These are phyloP conservation scores for Kitagawia praeruptora DNA, from an alignment of 129 eudicot genomes.

Conservation along the genomic window DNA sequence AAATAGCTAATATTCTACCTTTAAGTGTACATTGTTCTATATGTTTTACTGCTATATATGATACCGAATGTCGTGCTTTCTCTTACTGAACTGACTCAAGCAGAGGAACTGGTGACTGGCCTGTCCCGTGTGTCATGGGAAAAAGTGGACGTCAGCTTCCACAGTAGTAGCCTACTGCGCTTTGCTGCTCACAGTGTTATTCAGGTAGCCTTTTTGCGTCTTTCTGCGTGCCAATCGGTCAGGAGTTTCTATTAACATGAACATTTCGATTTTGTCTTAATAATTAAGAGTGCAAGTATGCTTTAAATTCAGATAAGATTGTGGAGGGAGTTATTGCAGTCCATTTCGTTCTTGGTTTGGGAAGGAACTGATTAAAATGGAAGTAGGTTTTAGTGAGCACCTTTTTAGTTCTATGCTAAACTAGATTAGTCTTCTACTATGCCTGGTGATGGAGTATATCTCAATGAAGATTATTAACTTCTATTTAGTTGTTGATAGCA, in stretches of 20 bases:
- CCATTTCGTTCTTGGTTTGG: background rate
- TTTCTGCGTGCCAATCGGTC: background rate
- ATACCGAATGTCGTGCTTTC: background rate
- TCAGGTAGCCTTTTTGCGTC: constrained; percentile 39
- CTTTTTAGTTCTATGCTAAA: background rate
- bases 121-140: constrained; percentile 90
- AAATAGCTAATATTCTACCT: background rate
- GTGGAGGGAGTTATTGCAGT: background rate
- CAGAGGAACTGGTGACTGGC: constrained; percentile 76
- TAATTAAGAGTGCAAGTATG: background rate
- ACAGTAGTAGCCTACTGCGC: constrained; percentile 44
- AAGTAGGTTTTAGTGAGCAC: background rate
- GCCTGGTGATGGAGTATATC: background rate
- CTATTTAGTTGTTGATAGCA: background rate
- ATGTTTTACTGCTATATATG: background rate
- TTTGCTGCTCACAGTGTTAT: constrained; percentile 91
- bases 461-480: background rate
- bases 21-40: background rate
- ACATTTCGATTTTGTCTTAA: background rate
- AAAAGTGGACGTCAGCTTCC: constrained; percentile 93
- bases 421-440: background rate
- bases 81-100: background rate
- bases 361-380: background rate
- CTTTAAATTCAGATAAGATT: background rate
- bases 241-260: background rate